A percentile compares a stretch with the other conserved stretches of the same genome.
phyloP scores from a whole-genome alignment of 805 yeast species.

The Debaryomyces maramus region DNA sequence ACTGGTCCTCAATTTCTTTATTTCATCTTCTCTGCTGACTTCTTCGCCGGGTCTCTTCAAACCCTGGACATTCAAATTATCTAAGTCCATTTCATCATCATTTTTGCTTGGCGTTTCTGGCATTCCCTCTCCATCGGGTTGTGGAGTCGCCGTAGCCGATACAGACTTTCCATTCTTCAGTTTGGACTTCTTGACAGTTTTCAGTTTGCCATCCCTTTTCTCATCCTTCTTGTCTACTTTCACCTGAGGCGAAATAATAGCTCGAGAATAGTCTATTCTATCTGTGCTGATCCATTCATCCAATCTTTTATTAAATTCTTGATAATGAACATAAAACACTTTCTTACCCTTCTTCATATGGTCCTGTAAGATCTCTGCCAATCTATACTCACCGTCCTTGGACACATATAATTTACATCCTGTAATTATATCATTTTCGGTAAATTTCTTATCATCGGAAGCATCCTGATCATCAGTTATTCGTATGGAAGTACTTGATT shows the following conservation, averaged over 20 bases:
- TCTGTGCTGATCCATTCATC: slow-evolving; percentile 90
- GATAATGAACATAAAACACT: slow-evolving; percentile 90
- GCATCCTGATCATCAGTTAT: slow-evolving; percentile 10
- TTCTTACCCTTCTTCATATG: slow-evolving; percentile 74
- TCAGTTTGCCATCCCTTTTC: slow-evolving; percentile 33
- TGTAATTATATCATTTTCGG: slow-evolving; percentile 52
- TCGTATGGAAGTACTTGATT: slow-evolving; percentile 11
- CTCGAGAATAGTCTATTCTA: slow-evolving; percentile 69
- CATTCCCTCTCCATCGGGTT: slow-evolving; percentile 27
- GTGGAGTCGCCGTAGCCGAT: slow-evolving; percentile 19
- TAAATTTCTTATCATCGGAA: slow-evolving; percentile 16
- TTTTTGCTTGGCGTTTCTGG: slow-evolving; percentile 22
- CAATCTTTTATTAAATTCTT: slow-evolving; percentile 89
- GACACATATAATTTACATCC: slow-evolving; percentile 83
- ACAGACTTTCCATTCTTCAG: slow-evolving; percentile 14
- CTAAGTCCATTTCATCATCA: slow-evolving; percentile 82
- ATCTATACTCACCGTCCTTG: slow-evolving; percentile 76
- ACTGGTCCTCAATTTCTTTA: slow-evolving; percentile 86
- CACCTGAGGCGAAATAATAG: slow-evolving; percentile 70
- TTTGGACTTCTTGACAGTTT: slow-evolving; percentile 22
- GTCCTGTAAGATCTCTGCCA: slow-evolving; percentile 82
- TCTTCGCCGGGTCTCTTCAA: slow-evolving; percentile 64
- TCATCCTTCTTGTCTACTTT: slow-evolving; percentile 49
- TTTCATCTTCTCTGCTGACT: slow-evolving; percentile 85
- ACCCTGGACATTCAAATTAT: slow-evolving; percentile 83